phyloP scores from a whole-genome alignment of 352 stramenopile genomes.

The Phytopythium mirpurense region DNA sequence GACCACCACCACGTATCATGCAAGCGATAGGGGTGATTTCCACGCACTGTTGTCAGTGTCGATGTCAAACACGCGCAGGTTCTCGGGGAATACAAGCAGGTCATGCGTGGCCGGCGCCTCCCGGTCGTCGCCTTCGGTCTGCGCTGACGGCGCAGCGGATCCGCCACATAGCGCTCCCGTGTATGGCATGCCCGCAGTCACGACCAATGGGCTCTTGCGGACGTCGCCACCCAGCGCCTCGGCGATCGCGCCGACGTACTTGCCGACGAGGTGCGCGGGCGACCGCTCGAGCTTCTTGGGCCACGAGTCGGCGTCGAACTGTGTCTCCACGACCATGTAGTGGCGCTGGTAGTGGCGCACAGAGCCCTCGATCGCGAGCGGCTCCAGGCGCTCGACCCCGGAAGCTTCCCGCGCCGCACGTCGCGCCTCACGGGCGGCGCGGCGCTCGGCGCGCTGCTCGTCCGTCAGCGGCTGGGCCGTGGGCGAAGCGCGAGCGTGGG shows the following conservation, averaged over 20 bases:
- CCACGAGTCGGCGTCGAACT: constrained; percentile 39
- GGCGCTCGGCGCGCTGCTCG: constrained; percentile 24
- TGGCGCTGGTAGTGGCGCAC: constrained; percentile 51
- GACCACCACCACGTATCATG: no score
- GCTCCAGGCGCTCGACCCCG: constrained; percentile 10
- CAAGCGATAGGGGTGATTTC: not conserved
- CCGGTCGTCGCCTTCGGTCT: not conserved
- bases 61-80: constrained; percentile 51
- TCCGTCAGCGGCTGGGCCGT: constrained; percentile 14
- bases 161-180: constrained; percentile 9
- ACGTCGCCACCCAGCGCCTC: constrained; percentile 22
- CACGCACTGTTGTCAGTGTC: constrained; percentile 34
- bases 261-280: constrained; percentile 45
- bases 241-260: constrained; percentile 25
- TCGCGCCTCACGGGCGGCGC: constrained; percentile 15
- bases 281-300: constrained; percentile 68
- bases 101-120: constrained; percentile 33
- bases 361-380: constrained; percentile 52
- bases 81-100: constrained; percentile 67
- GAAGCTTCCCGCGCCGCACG: constrained; percentile 7
- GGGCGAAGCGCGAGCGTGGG: not conserved
- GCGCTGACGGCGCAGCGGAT: not conserved
- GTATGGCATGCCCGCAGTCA: constrained; percentile 58
- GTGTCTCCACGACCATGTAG: constrained; percentile 49
- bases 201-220: constrained; percentile 31